phyloP scores from a whole-genome alignment of 257 asterid genomes.

The Misopates orontium region DNA sequence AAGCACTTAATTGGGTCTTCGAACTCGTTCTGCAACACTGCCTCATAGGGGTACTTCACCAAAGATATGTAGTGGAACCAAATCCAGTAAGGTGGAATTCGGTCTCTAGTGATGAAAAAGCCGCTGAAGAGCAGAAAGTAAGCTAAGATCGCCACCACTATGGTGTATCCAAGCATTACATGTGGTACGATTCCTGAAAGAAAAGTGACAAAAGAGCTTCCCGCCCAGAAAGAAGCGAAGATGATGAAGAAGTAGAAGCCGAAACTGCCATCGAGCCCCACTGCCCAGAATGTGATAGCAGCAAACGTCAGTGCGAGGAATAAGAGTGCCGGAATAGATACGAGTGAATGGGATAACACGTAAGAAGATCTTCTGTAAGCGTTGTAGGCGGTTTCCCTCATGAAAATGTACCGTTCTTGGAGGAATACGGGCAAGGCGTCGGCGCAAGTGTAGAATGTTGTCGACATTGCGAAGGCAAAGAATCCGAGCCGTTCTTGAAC shows the following conservation, averaged over 20 bases:
- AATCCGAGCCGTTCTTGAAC: constrained; percentile 51
- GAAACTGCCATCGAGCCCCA: constrained; percentile 11
- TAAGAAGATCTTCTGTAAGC: constrained; percentile 55
- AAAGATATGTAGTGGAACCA: constrained; percentile 17
- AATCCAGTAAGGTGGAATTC: constrained; percentile 11
- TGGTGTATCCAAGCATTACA: constrained; percentile 13
- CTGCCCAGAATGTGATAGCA: constrained; percentile 10
- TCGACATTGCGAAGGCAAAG: constrained; percentile 56
- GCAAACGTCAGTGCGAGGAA: constrained; percentile 10
- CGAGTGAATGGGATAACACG: constrained; percentile 44
- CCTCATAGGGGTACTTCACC: constrained; percentile 12
- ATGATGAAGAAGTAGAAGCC: constrained; percentile 10
- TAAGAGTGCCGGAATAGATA: constrained; percentile 17
- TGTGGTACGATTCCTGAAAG: background rate
- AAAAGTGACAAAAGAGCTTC: constrained; percentile 10
- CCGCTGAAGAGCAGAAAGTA: constrained; percentile 13
- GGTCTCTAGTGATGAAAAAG: constrained; percentile 7
- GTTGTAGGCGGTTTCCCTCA: constrained; percentile 54
- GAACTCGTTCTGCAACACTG: constrained; percentile 8
- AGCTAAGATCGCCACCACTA: constrained; percentile 6
- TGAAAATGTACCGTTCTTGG: constrained; percentile 45
- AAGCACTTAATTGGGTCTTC: constrained; percentile 10
- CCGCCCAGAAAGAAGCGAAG: constrained; percentile 16
- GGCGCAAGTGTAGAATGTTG: constrained; percentile 52
- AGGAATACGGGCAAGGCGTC: constrained; percentile 58